Percentiles rank a stretch among this genome's conserved stretches.
Conservation (phyloP, 2,329 filamentous ascomycete species). For the Ampelomyces quisqualis region DNA sequence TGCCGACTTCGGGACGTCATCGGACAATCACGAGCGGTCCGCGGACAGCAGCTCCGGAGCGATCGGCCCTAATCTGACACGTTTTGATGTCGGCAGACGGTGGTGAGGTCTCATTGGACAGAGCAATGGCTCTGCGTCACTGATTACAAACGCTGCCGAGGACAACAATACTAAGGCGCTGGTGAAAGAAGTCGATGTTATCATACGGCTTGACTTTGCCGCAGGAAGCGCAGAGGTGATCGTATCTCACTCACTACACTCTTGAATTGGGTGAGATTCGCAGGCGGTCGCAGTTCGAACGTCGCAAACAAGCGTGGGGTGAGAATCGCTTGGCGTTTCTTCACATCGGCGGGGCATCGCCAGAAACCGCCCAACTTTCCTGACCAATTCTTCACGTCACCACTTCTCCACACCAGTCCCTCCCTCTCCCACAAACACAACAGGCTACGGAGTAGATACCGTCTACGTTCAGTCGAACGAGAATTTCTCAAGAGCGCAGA, state of each 20-base stretch:
- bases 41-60: neutral
- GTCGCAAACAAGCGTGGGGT: slow-evolving; percentile 18
- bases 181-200: neutral
- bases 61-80: no score
- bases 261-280: slow-evolving; percentile 5
- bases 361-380: slow-evolving; percentile 1
- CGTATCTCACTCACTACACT: neutral
- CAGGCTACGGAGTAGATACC: neutral
- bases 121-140: neutral
- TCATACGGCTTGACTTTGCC: neutral
- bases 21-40: no score
- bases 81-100: neutral
- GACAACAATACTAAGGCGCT: slow-evolving; percentile 3
- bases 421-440: slow-evolving; percentile 4
- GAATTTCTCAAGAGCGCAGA: no score
- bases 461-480: no score
- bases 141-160: slow-evolving; percentile 11
- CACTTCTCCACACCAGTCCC: slow-evolving; percentile 12
- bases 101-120: neutral
- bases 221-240: slow-evolving; percentile 1
- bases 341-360: slow-evolving; percentile 22
- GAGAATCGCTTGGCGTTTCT: slow-evolving; percentile 7
- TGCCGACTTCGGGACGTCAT: neutral
- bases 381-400: slow-evolving; percentile 18
- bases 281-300: slow-evolving; percentile 1